Evolutionary conservation across 768 basidiomycete species (phyloP), one percentile per base, ranked within the genome.

Genomic region (Leccinum obscurum): DNA sequence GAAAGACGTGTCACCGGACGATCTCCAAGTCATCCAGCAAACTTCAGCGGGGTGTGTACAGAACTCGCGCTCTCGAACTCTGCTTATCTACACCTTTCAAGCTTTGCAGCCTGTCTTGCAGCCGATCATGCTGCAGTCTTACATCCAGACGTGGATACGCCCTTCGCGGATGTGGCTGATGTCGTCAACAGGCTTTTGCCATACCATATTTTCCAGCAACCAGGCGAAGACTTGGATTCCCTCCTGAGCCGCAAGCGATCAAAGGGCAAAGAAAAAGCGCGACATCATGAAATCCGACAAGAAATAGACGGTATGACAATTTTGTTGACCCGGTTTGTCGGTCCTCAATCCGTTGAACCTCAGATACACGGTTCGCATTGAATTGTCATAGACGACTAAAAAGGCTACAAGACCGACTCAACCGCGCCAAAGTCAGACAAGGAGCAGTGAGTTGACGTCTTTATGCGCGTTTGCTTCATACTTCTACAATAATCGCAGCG

Each of bases 171-270:
- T 66, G 72, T 78, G 9, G 68, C 74, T 6, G 92, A 93, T 68
- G 87, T 79, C 3, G 78, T 92, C 24, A 80, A 83, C n/a, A 82
- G 90, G 54, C 78, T 93, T 22, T 77, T 93, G 22, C 90, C 92
- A 0, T 93, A 90, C 66, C 92, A 93, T 67, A 74, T 93, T 54
- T 91, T 87, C 64, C 88, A 88, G 63, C 88, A 90, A 60, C 90
- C 90, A 0, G 75, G 74, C 58, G 86, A 88, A 50, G 92, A 93
- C 64, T 64, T 90, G 63, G 71, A 75, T 35, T 34, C 66, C 30
- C 68, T 78, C 34, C 6, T 64, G 51, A 44, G 58, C 22, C 55
- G 54, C 4, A 68, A 30, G 26, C 62, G 56, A n/a, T 64, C 70
- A 53, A 90, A 90, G 70, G 86, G 87, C 13, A 91, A 91, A 69